Conservation (phyloP, 1,139 yeast genomes). For the Candida sp. region DNA sequence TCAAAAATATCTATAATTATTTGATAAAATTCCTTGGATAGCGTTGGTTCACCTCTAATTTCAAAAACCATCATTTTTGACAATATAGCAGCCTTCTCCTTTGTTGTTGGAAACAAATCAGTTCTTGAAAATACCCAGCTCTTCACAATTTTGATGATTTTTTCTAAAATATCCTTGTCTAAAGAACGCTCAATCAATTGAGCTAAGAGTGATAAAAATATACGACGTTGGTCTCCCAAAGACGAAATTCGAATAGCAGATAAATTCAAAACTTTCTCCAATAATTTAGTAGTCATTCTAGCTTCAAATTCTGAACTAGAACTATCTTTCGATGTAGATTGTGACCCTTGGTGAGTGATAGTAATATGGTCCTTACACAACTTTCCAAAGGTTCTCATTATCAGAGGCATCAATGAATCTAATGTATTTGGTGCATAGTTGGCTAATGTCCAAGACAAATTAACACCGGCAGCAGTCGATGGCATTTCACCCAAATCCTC, state of each 20-base stretch:
- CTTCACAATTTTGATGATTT: slow-evolving; percentile 76
- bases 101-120: slow-evolving; percentile 89
- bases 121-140: slow-evolving; percentile 85
- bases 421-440: slow-evolving; percentile 69
- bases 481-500: slow-evolving; percentile 82
- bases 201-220: slow-evolving; percentile 80
- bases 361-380: slow-evolving; percentile 87
- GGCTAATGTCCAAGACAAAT: slow-evolving; percentile 80
- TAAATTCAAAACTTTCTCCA: slow-evolving; percentile 74
- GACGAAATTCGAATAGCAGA: slow-evolving; percentile 78
- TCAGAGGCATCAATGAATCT: slow-evolving; percentile 69
- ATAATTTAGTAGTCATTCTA: slow-evolving; percentile 69
- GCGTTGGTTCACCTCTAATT: slow-evolving; percentile 75
- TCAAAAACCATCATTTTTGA: slow-evolving; percentile 95
- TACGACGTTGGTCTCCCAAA: slow-evolving; percentile 90
- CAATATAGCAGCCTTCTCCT: slow-evolving; percentile 93
- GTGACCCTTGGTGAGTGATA: slow-evolving; percentile 53
- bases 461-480: slow-evolving; percentile 90
- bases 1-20: slow-evolving; percentile 88
- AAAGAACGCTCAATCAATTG: slow-evolving; percentile 87
- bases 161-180: slow-evolving; percentile 70
- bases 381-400: slow-evolving; percentile 86
- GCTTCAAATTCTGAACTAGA: slow-evolving; percentile 61
- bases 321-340: slow-evolving; percentile 27
- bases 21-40: slow-evolving; percentile 79